Conservation (phyloP, 495 filamentous ascomycete genomes). For the Neurospora tetrasperma region DNA sequence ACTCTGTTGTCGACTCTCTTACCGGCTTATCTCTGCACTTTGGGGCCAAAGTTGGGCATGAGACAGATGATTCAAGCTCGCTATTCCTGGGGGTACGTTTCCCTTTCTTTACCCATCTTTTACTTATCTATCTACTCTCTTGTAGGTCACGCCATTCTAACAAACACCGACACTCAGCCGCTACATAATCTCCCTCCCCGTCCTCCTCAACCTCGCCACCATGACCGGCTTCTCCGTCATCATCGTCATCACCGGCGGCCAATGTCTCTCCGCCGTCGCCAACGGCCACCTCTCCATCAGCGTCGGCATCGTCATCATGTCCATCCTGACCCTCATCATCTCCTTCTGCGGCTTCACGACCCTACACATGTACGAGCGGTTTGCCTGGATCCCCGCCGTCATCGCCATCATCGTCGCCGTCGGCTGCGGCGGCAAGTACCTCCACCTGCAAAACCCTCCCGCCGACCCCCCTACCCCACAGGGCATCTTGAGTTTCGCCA, state of each 20-base stretch:
- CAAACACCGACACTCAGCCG: conserved; percentile 14
- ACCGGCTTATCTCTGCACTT: conserved; percentile 41
- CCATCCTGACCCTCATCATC: conserved; percentile 43
- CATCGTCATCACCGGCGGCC: conserved; percentile 36
- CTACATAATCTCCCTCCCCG: conserved; percentile 34
- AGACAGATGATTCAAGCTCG: conserved; percentile 47
- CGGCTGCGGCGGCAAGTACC: conserved; percentile 22
- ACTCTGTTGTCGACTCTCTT: conserved; percentile 37
- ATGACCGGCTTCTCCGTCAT: conserved; percentile 40
- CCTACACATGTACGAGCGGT: conserved; percentile 51
- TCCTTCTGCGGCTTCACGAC: conserved; percentile 49
- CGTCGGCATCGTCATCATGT: conserved; percentile 44
- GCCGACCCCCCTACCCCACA: conserved; percentile 17
- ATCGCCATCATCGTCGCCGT: conserved; percentile 35
- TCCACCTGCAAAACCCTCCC: conserved; percentile 21
- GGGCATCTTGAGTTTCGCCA: conserved; percentile 28
- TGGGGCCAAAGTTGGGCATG: conserved; percentile 42
- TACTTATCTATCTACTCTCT: background rate
- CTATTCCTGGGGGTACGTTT: conserved; percentile 38
- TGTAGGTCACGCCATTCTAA: background rate
- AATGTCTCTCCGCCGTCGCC: conserved; percentile 42
- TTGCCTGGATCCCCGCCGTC: conserved; percentile 47
- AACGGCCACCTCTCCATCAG: conserved; percentile 34
- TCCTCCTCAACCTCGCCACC: conserved; percentile 40
- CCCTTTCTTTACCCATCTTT: background rate